phyloP scores from a whole-genome alignment of 352 stramenopile genomes.

The Phytophthora rubi region DNA sequence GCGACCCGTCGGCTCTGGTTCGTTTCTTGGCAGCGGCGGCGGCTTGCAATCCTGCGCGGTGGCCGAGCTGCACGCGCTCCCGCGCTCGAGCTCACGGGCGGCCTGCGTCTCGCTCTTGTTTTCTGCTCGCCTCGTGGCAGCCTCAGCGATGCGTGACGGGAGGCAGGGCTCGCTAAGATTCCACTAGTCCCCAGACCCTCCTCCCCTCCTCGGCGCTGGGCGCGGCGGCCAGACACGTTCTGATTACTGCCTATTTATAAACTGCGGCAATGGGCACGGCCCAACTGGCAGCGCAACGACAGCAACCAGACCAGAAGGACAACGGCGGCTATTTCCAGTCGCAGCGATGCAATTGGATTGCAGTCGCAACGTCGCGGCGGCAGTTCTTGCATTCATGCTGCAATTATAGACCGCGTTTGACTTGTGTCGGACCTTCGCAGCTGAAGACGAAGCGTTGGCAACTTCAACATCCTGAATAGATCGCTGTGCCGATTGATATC shows the following conservation, averaged over 20 bases:
- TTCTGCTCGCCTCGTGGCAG: constrained; percentile 5
- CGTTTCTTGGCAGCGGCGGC: constrained; percentile 22
- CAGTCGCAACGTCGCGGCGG: too few species aligned
- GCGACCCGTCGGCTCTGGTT: constrained; percentile 29
- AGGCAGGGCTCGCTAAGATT: constrained; percentile 37
- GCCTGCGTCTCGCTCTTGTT: constrained; percentile 16
- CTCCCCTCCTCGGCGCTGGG: constrained; percentile 17
- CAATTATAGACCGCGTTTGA: too few species aligned
- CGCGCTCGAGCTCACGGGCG: constrained; percentile 8
- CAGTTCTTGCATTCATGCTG: too few species aligned
- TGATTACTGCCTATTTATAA: constrained; percentile 47
- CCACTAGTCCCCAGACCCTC: constrained; percentile 30
- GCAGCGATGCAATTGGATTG: not conserved
- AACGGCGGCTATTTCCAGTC: constrained; percentile 8
- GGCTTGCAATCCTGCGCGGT: constrained; percentile 14
- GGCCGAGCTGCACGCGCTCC: not conserved
- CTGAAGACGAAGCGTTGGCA: too few species aligned
- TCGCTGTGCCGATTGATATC: too few species aligned
- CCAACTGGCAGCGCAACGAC: constrained; percentile 18
- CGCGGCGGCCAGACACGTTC: constrained; percentile 25
- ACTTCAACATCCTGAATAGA: too few species aligned
- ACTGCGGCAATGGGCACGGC: not conserved
- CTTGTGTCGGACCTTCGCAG: too few species aligned
- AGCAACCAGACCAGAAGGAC: not conserved
- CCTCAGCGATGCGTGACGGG: constrained; percentile 23